phyloP scores from a whole-genome alignment of 177 flowering plant genomes.

The Vitis hybrid region DNA sequence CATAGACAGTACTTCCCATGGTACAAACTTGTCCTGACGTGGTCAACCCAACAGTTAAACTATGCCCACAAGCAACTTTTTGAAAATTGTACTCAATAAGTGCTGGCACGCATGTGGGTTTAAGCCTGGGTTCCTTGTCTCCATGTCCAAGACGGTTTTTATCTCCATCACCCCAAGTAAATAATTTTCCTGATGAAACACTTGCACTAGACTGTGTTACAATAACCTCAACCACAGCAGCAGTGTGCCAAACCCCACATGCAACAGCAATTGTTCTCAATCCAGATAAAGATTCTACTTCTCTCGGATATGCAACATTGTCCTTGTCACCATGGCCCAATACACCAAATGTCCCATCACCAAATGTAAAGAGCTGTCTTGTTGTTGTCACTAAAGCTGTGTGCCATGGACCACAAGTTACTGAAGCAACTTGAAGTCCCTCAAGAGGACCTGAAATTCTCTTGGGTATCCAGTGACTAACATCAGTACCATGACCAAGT shows the following conservation, averaged over 20 bases:
- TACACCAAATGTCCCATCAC: constrained; percentile 97
- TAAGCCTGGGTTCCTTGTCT: constrained; percentile 81
- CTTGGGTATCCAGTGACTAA: constrained; percentile 98
- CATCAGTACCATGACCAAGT: constrained; percentile 87
- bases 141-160: constrained; percentile 99
- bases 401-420: constrained; percentile 98
- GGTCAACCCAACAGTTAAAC: constrained; percentile 86
- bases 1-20: constrained; percentile 96
- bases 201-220: constrained; percentile 80
- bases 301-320: constrained; percentile 70
- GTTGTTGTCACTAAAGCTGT: constrained; percentile 81
- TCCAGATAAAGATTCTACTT: constrained; percentile 84
- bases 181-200: constrained; percentile 81
- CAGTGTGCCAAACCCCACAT: constrained; percentile 99
- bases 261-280: constrained; percentile 89
- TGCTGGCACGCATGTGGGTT: constrained; percentile 96
- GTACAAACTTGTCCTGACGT: constrained; percentile 87
- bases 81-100: constrained; percentile 84
- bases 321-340: constrained; percentile 90
- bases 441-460: constrained; percentile 87
- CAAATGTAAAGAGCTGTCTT: constrained; percentile 93
- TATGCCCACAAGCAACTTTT: constrained; percentile 96
- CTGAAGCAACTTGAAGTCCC: constrained; percentile 85
- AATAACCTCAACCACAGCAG: constrained; percentile 96
- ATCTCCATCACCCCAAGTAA: constrained; percentile 99